Conservation (phyloP, 306 rosid genomes). For the Albizia julibrissin region DNA sequence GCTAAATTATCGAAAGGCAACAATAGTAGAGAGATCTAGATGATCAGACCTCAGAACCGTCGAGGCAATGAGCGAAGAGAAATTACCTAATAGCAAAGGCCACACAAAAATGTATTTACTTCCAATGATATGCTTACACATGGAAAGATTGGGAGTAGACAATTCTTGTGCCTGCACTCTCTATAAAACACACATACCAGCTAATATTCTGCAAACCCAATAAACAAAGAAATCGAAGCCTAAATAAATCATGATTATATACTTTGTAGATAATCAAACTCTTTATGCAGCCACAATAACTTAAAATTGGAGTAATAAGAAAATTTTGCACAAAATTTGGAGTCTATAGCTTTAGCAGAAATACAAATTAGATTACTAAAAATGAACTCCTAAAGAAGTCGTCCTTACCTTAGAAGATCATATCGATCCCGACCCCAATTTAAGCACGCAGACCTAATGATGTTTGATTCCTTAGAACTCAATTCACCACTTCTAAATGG, state of each 20-base stretch:
- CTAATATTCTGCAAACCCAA: background rate
- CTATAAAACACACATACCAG: background rate
- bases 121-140: background rate
- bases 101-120: background rate
- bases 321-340: background rate
- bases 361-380: background rate
- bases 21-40: background rate
- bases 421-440: constrained; percentile 67
- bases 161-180: constrained; percentile 8
- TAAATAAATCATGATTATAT: background rate
- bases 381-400: background rate
- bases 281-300: too few species aligned
- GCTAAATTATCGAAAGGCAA: background rate
- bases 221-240: background rate
- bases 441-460: constrained; percentile 69
- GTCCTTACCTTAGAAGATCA: constrained; percentile 55
- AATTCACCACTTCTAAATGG: constrained; percentile 42
- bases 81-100: constrained; percentile 49
- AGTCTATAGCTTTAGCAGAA: background rate
- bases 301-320: background rate
- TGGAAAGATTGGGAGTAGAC: background rate
- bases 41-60: constrained; percentile 62
- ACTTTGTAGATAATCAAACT: background rate
- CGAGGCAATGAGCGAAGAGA: constrained; percentile 76
- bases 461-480: constrained; percentile 58